Evolutionary conservation across 2,329 filamentous ascomycete species (phyloP).

Genomic region (Hirsutella rhossiliensis): DNA sequence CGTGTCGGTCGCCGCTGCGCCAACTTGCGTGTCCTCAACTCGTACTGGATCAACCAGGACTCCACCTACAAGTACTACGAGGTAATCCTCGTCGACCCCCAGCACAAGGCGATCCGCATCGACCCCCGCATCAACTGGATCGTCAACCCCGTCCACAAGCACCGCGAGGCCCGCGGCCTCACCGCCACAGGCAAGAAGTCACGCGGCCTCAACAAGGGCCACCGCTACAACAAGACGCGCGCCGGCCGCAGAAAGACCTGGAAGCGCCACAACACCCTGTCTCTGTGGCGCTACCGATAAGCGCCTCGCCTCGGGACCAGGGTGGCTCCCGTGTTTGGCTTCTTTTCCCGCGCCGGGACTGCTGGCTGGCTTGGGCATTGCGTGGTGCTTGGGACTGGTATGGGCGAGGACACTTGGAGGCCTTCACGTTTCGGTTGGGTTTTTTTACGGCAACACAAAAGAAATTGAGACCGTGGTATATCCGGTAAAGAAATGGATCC

Average conservation of each 20-base stretch:
- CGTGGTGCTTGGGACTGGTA: slow-evolving; percentile 4
- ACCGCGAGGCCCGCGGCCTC: slow-evolving; percentile 95
- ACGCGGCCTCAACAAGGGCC: slow-evolving; percentile 97
- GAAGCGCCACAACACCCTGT: slow-evolving; percentile 99
- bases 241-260: slow-evolving; percentile 99
- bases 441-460: slow-evolving; percentile 12
- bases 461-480: slow-evolving; percentile 16
- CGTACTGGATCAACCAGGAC: slow-evolving; percentile 99
- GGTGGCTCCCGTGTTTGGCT: background rate
- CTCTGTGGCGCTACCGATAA: slow-evolving; percentile 96
- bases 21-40: slow-evolving; percentile 99
- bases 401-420: slow-evolving; percentile 1
- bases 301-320: slow-evolving; percentile 7
- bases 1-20: slow-evolving; percentile 98
- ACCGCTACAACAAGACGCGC: slow-evolving; percentile 97
- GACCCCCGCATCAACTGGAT: slow-evolving; percentile 99
- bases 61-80: slow-evolving; percentile 99
- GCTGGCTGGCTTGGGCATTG: slow-evolving; percentile 5
- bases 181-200: slow-evolving; percentile 99
- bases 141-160: slow-evolving; percentile 99
- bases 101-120: slow-evolving; percentile 99
- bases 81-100: slow-evolving; percentile 98
- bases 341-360: background rate
- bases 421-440: slow-evolving; percentile 3
- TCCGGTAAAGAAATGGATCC: background rate